Conservation (phyloP, 2,329 filamentous ascomycete species). For the Penicillium olsonii region DNA sequence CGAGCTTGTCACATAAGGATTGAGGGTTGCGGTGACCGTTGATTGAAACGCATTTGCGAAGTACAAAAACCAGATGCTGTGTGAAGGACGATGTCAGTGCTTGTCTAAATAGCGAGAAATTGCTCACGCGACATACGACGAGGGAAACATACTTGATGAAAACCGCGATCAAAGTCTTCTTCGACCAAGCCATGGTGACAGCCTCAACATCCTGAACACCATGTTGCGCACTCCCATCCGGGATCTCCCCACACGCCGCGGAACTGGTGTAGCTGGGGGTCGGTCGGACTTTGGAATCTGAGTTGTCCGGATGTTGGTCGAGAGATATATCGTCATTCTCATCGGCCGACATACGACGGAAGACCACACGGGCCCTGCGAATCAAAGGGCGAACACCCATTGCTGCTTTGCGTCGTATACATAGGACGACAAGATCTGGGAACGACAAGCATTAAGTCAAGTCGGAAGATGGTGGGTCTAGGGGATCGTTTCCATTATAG, state of each 20-base stretch:
- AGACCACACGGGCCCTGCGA: slow-evolving; percentile 1
- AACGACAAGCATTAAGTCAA: neutral
- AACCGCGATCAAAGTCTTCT: slow-evolving; percentile 17
- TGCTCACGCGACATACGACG: neutral
- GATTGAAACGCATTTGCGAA: slow-evolving; percentile 37
- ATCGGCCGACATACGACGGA: neutral
- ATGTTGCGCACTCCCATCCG: slow-evolving; percentile 22
- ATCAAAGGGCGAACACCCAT: slow-evolving; percentile 1
- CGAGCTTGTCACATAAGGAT: slow-evolving; percentile 50
- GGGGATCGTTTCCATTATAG: neutral
- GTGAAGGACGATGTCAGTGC: neutral
- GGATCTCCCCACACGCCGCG: neutral
- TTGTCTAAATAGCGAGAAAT: neutral
- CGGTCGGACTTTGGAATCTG: neutral
- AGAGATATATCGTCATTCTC: neutral
- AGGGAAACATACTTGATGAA: slow-evolving; percentile 3
- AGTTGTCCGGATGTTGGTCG: neutral
- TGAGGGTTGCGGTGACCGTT: slow-evolving; percentile 36
- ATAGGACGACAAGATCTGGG: neutral
- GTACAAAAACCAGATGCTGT: slow-evolving; percentile 39
- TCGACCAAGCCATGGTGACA: slow-evolving; percentile 47
- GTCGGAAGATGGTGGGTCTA: neutral
- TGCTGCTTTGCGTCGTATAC: neutral
- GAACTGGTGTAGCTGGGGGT: neutral
- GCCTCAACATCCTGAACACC: slow-evolving; percentile 50